Base-by-base conservation (phyloP, 2,329 filamentous ascomycete species). In the Orbilia ellipsospora region DNA sequence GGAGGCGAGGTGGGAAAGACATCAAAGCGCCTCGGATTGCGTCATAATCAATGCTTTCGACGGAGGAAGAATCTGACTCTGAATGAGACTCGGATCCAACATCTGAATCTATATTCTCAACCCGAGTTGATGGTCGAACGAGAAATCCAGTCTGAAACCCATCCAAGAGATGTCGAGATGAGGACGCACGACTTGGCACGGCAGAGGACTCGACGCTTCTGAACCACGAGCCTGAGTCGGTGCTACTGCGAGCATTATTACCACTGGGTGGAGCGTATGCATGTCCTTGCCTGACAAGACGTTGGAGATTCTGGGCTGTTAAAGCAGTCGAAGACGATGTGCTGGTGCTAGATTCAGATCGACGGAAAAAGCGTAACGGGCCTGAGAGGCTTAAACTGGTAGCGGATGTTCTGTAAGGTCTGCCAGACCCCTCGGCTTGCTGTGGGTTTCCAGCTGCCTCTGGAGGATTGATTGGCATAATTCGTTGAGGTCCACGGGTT, bases 211-310 rank as follows among this genome's bases (percentile, higher is more conserved):
- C 10, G 5, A 36, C 31, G 31, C 31, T 36, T 6, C 31, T 2
- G 8, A 36, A 48, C 44, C 44, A 48, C 5, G 44, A 48, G 2
- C 44, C 4, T 18, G 48, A 52, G 48, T 18, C 48, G 48, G n/a
- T 52, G 16, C 18, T 52, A 18, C 20, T 13, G n/a, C 20, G 12
- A 5, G 20, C 31, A 8, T 42, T 13, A 13, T 10, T 40, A 18
- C n/a, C 15, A 13, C 1, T 55, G 7, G 48, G 45, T 3, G 54
- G 45, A 4, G 42, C 18, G 40, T 64, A 61, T n/a, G 51, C 56
- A 16, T 50, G 62, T 13, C 69, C 62, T 18, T 73, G 55, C 44
- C 56, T 56, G 40, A 62, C 18, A 8, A 73, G 28, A 15, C 52
- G 55, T 26, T 56, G 62, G 12, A 16, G 6, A 26, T 36, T 15